Evolutionary conservation across 2,329 filamentous ascomycete genomes (phyloP), one percentile per base, ranked within the genome.

Genomic region (Dactylellina drechsleri): DNA sequence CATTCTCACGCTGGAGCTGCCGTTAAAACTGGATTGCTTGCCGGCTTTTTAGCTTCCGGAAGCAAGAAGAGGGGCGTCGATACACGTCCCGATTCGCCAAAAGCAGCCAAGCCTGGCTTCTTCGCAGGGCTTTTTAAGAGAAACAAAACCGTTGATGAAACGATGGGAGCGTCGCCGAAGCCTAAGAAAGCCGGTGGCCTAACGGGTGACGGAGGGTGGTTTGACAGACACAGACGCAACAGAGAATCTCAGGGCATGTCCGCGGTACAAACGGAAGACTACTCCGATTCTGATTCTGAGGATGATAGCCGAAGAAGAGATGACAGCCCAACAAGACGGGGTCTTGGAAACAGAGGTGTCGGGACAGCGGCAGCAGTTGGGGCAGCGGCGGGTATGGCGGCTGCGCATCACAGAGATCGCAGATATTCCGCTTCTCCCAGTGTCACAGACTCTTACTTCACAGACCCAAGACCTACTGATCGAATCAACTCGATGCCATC

Each of bases 181-280:
- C 50, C 59, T 13, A 74, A 57, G 18, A 74, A 67, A 56, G 13
- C 40, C 1, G 57, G 62, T 23, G 68, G 68, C 10, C 41, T 73
- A 20, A 73, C 68, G 20, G 68, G 68, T 18, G 68, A 73, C 45
- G 61, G 68, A 7, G 68, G 68, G 16, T 74, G 70, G 70, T 74
- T 74, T 13, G 70, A 64, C 26, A 50, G 70, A 40, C 70, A 60
- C 31, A 60, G 58, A 49, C 62, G 70, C 28, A 74, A 74, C 57
- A 40, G 56, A 52, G 70, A 67, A 23, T 64, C 62, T 2, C 53
- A 49, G n/a, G 70, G 70, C 8, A 74, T 74, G 70, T 74, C 70
- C n/a, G 61, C 70, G 23, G 70, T 74, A 20, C 62, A 74, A 2
- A 74, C 70, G 2, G 70, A 74, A 18, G 70, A 74, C 18, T 74